These are phyloP conservation scores for Ceriops decandra DNA, from an alignment of 345 rosid genomes.

Conservation along the genomic window DNA sequence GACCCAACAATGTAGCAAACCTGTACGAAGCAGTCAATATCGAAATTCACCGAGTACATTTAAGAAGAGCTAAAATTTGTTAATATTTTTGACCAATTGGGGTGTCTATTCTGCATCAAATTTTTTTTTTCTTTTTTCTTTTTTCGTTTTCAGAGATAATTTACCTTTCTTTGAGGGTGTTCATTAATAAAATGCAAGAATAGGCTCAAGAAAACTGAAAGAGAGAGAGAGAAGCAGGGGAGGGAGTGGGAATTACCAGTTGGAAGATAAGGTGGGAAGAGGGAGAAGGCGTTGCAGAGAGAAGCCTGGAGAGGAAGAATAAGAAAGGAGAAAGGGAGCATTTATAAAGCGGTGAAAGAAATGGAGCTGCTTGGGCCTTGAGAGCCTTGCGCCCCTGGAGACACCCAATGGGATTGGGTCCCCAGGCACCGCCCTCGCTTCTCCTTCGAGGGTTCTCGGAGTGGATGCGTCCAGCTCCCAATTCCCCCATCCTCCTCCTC, in stretches of 20 bases:
- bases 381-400: conserved; percentile 66
- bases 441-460: conserved; percentile 68
- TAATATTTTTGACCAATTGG: too few species aligned
- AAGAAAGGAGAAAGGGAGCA: conserved; percentile 63
- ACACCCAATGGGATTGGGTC: conserved; percentile 68
- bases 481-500: conserved; percentile 29
- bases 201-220: too few species aligned
- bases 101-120: neutral
- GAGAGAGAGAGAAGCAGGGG: neutral
- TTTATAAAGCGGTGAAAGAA: conserved; percentile 92
- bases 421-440: conserved; percentile 62
- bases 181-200: too few species aligned
- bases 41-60: neutral
- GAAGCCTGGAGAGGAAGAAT: conserved; percentile 41
- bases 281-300: conserved; percentile 65
- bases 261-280: conserved; percentile 45
- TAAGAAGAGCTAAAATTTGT: too few species aligned
- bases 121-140: neutral
- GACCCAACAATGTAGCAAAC: conserved; percentile 64
- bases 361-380: conserved; percentile 71
- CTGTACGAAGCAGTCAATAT: conserved; percentile 31
- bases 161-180: neutral
- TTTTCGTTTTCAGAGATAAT: neutral
- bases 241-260: conserved; percentile 44
- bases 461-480: conserved; percentile 88